Evolutionary conservation across 306 rosid species (phyloP), one percentile per base, ranked within the genome.

Genomic region (Cucumis cinereus): DNA sequence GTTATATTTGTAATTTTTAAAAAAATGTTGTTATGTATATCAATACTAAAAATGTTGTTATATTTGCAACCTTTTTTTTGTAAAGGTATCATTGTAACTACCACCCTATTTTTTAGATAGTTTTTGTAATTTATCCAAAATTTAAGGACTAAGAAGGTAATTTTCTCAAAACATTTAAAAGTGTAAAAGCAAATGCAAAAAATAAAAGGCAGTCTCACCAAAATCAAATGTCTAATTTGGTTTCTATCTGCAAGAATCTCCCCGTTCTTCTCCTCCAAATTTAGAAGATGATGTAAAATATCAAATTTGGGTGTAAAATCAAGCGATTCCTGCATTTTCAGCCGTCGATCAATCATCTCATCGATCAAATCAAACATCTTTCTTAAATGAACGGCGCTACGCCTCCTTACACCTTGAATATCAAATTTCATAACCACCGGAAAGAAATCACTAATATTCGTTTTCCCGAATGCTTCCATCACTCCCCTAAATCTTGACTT

Each of bases 371-470:
- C 33, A 0, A 89, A 0, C 12, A 93, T 91, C 40, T 82, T 83
- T 0, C 89, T 87, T 41, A 89, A 77, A 40, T 87, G 92, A 43
- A 85, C 82, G 19, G 81, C 58, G 89, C 81, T 87, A 41, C 81
- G 89, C 20, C 69, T 79, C 77, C 78, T 83, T 11, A 89, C 9
- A 0, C 93, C 92, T 54, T 88, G 89, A 0, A 79, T 85, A 43
- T 90, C 93, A 57, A 86, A 10, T 89, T 85, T 77, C 79, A 79
- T 36, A 19, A 91, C 68, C 85, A 83, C 81, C 86, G 93, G 91
- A 24, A 90, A 88, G 41, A 66, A 58, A 63, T 91, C 92, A 2
- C 83, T 43, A 13, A 89, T 23, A 68, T 87, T 89, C 0, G 85
- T 59, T 53, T 75, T 83, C 53, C 90, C 96, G 3, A 71, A 15